Evolutionary conservation across 306 rosid genomes (phyloP), one percentile per base, ranked within the genome.

Genomic region (Psophocarpus tetragonolobus): DNA sequence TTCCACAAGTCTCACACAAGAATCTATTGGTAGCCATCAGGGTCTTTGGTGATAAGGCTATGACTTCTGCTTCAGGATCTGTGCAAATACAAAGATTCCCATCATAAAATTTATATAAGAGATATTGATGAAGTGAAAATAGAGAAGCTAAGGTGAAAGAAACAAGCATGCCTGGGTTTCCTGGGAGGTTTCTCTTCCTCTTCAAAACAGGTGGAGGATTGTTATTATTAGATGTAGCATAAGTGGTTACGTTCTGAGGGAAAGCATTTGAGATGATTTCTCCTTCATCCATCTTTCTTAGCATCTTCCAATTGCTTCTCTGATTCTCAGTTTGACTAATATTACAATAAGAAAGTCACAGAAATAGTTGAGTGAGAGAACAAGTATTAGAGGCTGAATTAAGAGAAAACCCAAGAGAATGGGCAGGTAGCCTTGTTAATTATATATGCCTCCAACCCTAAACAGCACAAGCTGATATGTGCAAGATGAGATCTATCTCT

Each of bases 1-100:
- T 93, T 56, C 97, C 96, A 13, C 97, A 93, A 5, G 91, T 91
- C 75, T 93, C 97, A 27, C 97, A 93, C 75, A 91, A 72, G 87
- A 93, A 93, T 71, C 96, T 86, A 73, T 93, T 93, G 1, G 96
- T 91, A 0, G 97, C 96, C 97, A 93, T 89, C 0, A 93, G 75
- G 0, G 97, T 91, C 89, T 88, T 91, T 0, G 97, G 97, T 3
- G 97, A 93, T 75, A 93, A 80, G 44, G 97, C 94, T 79, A 93
- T 84, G 3, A 93, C 97, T 81, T 93, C 94, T 2, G 97, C 97
- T 81, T 93, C 94, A 77, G 97, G 97, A 93, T 93, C 98, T 93
- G 83, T 29, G 7, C 56, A 77, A 45, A 51, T 15, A 71, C 3
- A 12, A 71, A 58, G 79, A 80, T 3, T 74, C 64, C 8, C 30